A percentile compares a stretch with the other conserved stretches of the same genome.
Evolutionary conservation across 345 rosid genomes (phyloP).

Genomic region (Camelina sativa): DNA sequence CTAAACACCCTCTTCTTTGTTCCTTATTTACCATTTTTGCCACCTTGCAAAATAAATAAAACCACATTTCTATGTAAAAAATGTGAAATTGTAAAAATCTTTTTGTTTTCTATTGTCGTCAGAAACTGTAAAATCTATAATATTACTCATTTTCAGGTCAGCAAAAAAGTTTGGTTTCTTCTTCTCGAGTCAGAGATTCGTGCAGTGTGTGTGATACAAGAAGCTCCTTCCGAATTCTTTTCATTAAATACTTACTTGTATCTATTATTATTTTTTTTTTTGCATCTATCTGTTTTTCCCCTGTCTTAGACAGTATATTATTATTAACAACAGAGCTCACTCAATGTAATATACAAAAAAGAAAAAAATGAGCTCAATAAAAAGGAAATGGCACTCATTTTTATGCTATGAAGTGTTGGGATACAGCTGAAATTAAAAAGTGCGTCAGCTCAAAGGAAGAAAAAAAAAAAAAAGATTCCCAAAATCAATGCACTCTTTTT

Average conservation of each 20-base stretch:
- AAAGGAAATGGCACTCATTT: constrained; percentile 45
- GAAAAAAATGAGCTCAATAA: constrained; percentile 4
- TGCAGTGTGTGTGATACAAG: constrained; percentile 32
- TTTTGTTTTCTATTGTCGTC: neutral
- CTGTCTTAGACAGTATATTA: constrained; percentile 28
- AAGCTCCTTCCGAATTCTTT: constrained; percentile 29
- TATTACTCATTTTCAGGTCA: constrained; percentile 10
- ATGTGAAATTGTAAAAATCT: neutral
- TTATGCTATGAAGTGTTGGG: constrained; percentile 43
- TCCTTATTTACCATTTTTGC: constrained; percentile 27
- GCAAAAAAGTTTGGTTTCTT: constrained; percentile 28
- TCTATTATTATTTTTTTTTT: neutral
- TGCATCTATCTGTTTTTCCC: constrained; percentile 31
- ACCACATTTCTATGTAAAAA: neutral
- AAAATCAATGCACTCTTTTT: constrained; percentile 21
- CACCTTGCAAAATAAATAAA: neutral
- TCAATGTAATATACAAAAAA: neutral
- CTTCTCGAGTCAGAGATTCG: constrained; percentile 36
- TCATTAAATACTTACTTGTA: constrained; percentile 15
- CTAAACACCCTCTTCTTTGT: constrained; percentile 35
- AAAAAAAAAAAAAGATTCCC: constrained; percentile 23
- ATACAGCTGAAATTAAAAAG: constrained; percentile 44
- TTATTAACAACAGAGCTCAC: constrained; percentile 25
- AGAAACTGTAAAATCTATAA: neutral
- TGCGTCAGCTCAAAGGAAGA: constrained; percentile 20